Base-by-base conservation (phyloP, 208 protist genomes). In the Porcisia hertigi region DNA sequence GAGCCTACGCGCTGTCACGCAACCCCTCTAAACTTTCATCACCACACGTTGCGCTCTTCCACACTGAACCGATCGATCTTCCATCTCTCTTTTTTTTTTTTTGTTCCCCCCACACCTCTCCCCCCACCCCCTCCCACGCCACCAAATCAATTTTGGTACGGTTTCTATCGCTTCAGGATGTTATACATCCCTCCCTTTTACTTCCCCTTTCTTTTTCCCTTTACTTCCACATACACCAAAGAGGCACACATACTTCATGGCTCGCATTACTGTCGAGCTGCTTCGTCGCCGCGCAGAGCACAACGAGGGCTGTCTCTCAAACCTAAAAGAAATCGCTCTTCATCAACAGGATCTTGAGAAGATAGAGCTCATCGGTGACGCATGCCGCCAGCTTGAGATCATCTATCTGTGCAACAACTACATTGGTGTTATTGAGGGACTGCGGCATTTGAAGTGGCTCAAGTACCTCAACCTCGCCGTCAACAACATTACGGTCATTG, bases 341-440 rank as follows among this genome's bases (percentile, higher is more conserved):
- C 98, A 99, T 84, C 98, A 99, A 77, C 94, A 98, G 66, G 97
- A 99, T 79, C 94, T 99, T 58, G 95, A 98, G 69, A 79, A 76
- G 64, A 98, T 99, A 60, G 95, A 98, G 77, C 52, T 96, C 20
- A 76, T 98, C 54, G 91, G 93, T 8, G 92, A 97, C 57, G 71
- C 70, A 16, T 97, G 97, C 85, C 83, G 92, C 20, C 79, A 98
- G 45, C 87, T 99, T 2, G 90, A 98, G 76, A 99, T 99, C 63
- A 23, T 99, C 1, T 99, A 98, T 69, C 82, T 99, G 4, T 98
- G 98, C 83, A 98, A 98, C 87, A 99, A 99, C 81, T 96, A 99
- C 77, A 99, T 99, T 45, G 64, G 79, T 20, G 84, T 84, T 52
- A 98, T 99, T 59, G 94, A 99, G 77, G 97, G 98, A 3, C 87